phyloP scores from a whole-genome alignment of 2,329 filamentous ascomycete species.

The Penicillium occitanis region DNA sequence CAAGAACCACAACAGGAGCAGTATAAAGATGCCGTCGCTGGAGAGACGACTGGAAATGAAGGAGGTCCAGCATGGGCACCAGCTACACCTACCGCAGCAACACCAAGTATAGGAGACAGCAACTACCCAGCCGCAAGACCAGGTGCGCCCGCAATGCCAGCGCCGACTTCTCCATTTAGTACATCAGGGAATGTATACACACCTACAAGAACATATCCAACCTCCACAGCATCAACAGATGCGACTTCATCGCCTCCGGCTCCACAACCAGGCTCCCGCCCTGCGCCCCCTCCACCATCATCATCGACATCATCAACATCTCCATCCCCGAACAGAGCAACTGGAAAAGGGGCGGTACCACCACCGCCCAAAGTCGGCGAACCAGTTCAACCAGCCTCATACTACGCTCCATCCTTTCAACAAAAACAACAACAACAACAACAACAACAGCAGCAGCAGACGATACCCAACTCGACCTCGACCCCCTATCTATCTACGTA shows the following conservation, averaged over 20 bases:
- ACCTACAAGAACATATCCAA: slow-evolving; percentile 15
- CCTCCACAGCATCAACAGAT: slow-evolving; percentile 23
- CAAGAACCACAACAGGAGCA: not conserved
- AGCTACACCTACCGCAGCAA: slow-evolving; percentile 5
- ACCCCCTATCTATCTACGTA: slow-evolving; percentile 19
- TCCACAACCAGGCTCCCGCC: slow-evolving; percentile 44
- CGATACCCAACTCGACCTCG: slow-evolving; percentile 12
- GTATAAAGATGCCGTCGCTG: not conserved
- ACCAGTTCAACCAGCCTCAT: slow-evolving; percentile 14
- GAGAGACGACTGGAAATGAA: not conserved
- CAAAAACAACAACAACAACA: too few species aligned
- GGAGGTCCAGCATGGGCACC: slow-evolving; percentile 1
- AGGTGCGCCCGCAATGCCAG: slow-evolving; percentile 21
- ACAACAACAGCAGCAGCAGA: slow-evolving; percentile 8
- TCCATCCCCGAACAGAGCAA: not conserved
- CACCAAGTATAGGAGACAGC: not conserved
- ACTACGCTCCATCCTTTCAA: slow-evolving; percentile 14
- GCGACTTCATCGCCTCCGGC: slow-evolving; percentile 31
- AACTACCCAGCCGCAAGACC: slow-evolving; percentile 10
- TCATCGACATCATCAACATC: slow-evolving; percentile 18
- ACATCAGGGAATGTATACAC: not conserved
- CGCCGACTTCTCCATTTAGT: slow-evolving; percentile 21
- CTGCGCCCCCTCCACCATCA: slow-evolving; percentile 26
- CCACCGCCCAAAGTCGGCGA: slow-evolving; percentile 30
- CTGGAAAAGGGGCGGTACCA: slow-evolving; percentile 20